Evolutionary conservation across 345 rosid species (phyloP).

Genomic region (Isatis tinctoria): DNA sequence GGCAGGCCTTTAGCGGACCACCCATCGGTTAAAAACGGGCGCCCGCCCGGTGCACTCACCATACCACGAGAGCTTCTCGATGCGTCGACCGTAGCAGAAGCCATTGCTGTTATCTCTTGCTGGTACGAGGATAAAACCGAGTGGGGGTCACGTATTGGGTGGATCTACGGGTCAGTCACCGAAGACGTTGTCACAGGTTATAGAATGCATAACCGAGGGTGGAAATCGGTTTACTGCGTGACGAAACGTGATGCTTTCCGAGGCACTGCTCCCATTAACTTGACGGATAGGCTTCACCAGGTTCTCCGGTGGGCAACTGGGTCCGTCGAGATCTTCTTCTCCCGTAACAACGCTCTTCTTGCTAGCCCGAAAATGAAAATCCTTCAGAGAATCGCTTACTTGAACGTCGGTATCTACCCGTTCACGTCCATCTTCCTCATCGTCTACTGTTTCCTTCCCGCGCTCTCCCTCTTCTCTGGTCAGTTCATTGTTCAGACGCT

Average conservation of each 20-base stretch:
- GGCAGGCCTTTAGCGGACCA: constrained; percentile 99
- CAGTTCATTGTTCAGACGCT: constrained; percentile 87
- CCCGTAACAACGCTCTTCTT: constrained; percentile 86
- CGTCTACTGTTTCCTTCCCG: constrained; percentile 97
- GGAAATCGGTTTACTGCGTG: constrained; percentile 97
- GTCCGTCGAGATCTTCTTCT: constrained; percentile 94
- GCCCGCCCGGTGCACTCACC: constrained; percentile 93
- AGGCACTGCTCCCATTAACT: constrained; percentile 95
- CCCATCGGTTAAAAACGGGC: constrained; percentile 89
- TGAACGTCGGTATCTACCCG: constrained; percentile 95
- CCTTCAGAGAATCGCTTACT: constrained; percentile 89
- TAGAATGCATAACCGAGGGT: constrained; percentile 96
- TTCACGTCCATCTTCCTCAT: constrained; percentile 92
- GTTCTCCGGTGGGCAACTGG: constrained; percentile 99
- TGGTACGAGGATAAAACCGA: constrained; percentile 99
- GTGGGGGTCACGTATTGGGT: constrained; percentile 96
- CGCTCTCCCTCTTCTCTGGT: constrained; percentile 93
- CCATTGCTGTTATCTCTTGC: constrained; percentile 94
- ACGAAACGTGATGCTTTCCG: constrained; percentile 96
- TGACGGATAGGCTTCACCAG: constrained; percentile 96
- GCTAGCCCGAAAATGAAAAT: constrained; percentile 86
- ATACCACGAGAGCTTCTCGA: constrained; percentile 89
- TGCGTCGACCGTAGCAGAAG: constrained; percentile 95
- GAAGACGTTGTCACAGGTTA: constrained; percentile 99
- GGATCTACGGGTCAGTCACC: constrained; percentile 99